Evolutionary conservation across 179 eudicot species (phyloP), one percentile per base, ranked within the genome.

Genomic region (Patellifolia procumbens): DNA sequence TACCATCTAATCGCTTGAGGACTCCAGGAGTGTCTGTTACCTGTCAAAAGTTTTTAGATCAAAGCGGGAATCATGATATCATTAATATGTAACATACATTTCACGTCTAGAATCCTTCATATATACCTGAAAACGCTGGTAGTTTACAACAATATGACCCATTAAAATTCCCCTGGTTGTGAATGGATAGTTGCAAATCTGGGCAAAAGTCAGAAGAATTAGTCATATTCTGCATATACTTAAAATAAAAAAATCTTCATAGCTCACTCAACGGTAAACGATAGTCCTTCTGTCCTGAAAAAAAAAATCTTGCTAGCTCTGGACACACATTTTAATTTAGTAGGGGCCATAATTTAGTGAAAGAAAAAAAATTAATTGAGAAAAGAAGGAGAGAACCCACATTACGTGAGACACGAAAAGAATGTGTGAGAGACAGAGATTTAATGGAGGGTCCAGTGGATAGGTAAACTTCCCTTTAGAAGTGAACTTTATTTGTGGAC

Each of bases 11-110:
- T 72, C 97, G 87, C 81, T 82, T 85, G 68, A 95, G 85, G 71
- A 95, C 81, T 73, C 99, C 99, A 74, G 99, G 97, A 72, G 99
- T 95, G 83, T 95, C 99, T 31, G 99, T 95, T 72, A 92, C 97
- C 99, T 95, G 90, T 77, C 75, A 31, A 74, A 70, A 69, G 51
- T 48, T 4, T 5, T 17, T 60, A 24, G 10, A 59, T 74, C 13
- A 74, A 53, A 32, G 7, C 68, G 52, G 17, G 63, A 68, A 49
- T 17, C 22, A 20, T 46, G 34, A 15, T 51, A 48, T 58, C 46
- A 85, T 10, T 43, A 67, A 34, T 73, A 75, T 59, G 20, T 19
- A 52, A 16, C 7, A 26, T 51, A n/a, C 28, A 75, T 24, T n/a
- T 13, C 65, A 65, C 34, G 31, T 52, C 11, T 19, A 69, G 62